Conservation (phyloP, 805 yeast genomes). For the Hanseniaspora thailandica region DNA sequence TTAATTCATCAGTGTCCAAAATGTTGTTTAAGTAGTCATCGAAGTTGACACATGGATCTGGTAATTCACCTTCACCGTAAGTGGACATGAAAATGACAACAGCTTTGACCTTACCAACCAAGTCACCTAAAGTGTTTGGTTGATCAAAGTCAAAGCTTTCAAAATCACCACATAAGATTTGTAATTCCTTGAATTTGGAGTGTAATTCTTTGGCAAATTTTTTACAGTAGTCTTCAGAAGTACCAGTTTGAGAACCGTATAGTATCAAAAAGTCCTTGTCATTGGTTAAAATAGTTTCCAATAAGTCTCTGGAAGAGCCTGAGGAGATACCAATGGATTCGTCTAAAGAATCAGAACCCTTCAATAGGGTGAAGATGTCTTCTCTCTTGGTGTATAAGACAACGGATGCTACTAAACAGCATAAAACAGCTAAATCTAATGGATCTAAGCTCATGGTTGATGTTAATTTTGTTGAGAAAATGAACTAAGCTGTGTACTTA, state of each 20-base stretch:
- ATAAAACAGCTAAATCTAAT: constrained; percentile 57
- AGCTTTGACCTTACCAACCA: constrained; percentile 42
- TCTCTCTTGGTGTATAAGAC: constrained; percentile 59
- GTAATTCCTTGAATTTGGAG: constrained; percentile 58
- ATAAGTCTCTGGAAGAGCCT: constrained; percentile 44
- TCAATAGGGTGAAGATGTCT: constrained; percentile 29
- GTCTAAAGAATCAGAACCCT: constrained; percentile 29
- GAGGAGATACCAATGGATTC: constrained; percentile 28
- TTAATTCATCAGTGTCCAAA: constrained; percentile 42
- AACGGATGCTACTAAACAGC: constrained; percentile 54
- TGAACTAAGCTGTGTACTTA: not conserved
- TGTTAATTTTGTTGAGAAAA: not conserved
- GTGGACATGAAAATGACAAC: constrained; percentile 78
- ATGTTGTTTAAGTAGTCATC: constrained; percentile 49
- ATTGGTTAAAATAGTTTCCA: constrained; percentile 44
- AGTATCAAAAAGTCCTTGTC: constrained; percentile 69
- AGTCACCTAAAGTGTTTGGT: constrained; percentile 32
- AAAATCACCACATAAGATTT: constrained; percentile 74
- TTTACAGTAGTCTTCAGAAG: constrained; percentile 93
- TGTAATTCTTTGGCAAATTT: constrained; percentile 82
- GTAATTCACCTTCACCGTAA: constrained; percentile 97
- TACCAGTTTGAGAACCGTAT: constrained; percentile 95
- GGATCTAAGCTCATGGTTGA: constrained; percentile 43
- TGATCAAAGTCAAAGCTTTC: constrained; percentile 80
- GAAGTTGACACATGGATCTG: constrained; percentile 82